Evolutionary conservation across 129 eudicot species (phyloP).

Genomic region (Arctium lappa): DNA sequence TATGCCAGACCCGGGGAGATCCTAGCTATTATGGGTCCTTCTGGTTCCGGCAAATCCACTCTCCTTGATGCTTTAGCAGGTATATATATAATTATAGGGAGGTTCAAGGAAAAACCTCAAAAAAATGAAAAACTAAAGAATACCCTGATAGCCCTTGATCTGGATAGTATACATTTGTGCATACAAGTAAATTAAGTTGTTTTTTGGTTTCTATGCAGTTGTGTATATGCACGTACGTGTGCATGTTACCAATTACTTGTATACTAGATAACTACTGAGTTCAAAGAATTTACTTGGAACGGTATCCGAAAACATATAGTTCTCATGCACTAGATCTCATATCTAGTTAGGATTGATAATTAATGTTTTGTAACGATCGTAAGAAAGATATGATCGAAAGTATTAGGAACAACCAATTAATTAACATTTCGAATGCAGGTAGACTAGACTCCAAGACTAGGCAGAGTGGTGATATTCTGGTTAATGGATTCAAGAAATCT

Average conservation of each 20-base stretch:
- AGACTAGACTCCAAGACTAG: constrained; percentile 49
- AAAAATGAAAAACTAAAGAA: too few relatives aligned
- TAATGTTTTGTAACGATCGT: neutral
- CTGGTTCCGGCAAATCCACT: constrained; percentile 61
- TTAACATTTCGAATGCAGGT: constrained; percentile 32
- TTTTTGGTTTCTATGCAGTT: too few relatives aligned
- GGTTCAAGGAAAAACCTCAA: too few relatives aligned
- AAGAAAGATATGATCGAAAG: neutral
- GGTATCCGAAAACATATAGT: neutral
- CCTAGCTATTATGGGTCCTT: constrained; percentile 70
- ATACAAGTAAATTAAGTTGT: too few relatives aligned
- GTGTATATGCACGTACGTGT: too few relatives aligned
- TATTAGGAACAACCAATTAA: neutral
- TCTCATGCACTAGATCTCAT: neutral
- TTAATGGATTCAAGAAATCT: constrained; percentile 56
- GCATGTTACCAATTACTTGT: too few relatives aligned
- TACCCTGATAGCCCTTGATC: too few relatives aligned
- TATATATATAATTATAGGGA: neutral
- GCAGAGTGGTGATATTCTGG: constrained; percentile 55
- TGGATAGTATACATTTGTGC: too few relatives aligned
- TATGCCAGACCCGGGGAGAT: constrained; percentile 54
- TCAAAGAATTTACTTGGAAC: neutral
- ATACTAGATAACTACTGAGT: neutral
- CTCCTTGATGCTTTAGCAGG: constrained; percentile 67
- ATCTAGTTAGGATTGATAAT: neutral